phyloP scores from a whole-genome alignment of 1,284 basidiomycete genomes.

The Rhodotorula glutinis region DNA sequence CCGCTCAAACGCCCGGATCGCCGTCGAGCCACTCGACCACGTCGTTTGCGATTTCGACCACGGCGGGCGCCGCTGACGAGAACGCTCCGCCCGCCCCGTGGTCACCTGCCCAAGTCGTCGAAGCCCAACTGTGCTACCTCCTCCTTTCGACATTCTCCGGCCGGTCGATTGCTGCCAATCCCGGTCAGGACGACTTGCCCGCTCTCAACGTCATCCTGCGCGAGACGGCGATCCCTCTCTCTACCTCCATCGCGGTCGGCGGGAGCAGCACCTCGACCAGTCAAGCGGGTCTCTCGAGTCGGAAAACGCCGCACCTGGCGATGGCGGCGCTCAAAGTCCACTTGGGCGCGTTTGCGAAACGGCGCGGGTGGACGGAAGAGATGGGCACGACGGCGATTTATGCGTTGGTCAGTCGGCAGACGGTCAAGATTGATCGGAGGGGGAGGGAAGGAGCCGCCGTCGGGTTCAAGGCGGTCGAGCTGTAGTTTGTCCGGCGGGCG shows the following conservation, averaged over 20 bases:
- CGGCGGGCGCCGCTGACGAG: not conserved
- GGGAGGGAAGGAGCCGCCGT: slow-evolving; percentile 36
- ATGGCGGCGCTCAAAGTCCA: slow-evolving; percentile 36
- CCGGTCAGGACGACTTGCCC: not conserved
- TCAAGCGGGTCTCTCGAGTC: not conserved
- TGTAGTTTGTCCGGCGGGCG: too few species aligned
- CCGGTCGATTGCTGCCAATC: not conserved
- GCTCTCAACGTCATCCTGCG: slow-evolving; percentile 21
- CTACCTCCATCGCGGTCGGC: not conserved
- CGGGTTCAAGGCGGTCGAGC: slow-evolving; percentile 14
- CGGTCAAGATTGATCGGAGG: slow-evolving; percentile 40
- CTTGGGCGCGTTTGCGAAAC: slow-evolving; percentile 30
- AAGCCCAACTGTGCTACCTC: slow-evolving; percentile 23
- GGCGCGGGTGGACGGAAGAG: slow-evolving; percentile 36
- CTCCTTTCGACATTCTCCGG: slow-evolving; percentile 18
- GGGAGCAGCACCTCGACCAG: not conserved
- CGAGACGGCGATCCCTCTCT: slow-evolving; percentile 8
- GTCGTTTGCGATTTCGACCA: slow-evolving; percentile 20
- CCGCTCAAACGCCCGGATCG: slow-evolving; percentile 1
- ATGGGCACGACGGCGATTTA: slow-evolving; percentile 42
- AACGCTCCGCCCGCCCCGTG: not conserved
- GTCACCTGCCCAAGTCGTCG: slow-evolving; percentile 23
- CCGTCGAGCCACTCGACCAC: slow-evolving; percentile 8
- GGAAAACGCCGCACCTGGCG: slow-evolving; percentile 23
- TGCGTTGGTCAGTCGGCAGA: slow-evolving; percentile 34